phyloP scores from a whole-genome alignment of 768 basidiomycete genomes.

The Suillus cothurnatus region DNA sequence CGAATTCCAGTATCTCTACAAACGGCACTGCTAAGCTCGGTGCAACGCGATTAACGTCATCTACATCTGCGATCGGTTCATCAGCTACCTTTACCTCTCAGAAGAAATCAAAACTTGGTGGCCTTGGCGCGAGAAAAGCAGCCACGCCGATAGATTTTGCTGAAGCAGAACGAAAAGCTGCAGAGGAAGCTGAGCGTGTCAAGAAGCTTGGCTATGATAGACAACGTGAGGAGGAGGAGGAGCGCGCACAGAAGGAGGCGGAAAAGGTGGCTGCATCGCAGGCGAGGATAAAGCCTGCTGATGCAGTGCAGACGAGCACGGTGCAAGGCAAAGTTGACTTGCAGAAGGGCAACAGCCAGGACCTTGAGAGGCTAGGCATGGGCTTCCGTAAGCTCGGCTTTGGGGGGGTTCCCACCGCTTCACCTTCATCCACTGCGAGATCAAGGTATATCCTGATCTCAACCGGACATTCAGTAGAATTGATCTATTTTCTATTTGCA shows the following conservation, averaged over 20 bases:
- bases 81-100: conserved; percentile 36
- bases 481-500: conserved; percentile 11
- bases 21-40: conserved; percentile 41
- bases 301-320: conserved; percentile 25
- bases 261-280: conserved; percentile 41
- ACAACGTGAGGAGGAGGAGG: conserved; percentile 81
- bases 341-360: conserved; percentile 46
- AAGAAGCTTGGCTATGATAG: conserved; percentile 92
- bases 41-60: conserved; percentile 44
- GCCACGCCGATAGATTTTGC: conserved; percentile 87
- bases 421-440: conserved; percentile 50
- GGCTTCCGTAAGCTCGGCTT: conserved; percentile 83
- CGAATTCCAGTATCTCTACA: conserved; percentile 38
- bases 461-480: background rate
- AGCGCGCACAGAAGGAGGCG: conserved; percentile 64
- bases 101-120: conserved; percentile 73
- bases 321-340: conserved; percentile 32
- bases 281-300: conserved; percentile 33
- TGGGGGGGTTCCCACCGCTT: conserved; percentile 72
- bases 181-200: conserved; percentile 90
- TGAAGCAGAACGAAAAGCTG: conserved; percentile 87
- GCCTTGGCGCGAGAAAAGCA: conserved; percentile 86
- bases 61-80: conserved; percentile 35
- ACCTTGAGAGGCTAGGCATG: conserved; percentile 61
- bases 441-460: conserved; percentile 33